Evolutionary conservation across 148 eudicot genomes (phyloP), one percentile per base, ranked within the genome.

Genomic region (Bassia scoparia): DNA sequence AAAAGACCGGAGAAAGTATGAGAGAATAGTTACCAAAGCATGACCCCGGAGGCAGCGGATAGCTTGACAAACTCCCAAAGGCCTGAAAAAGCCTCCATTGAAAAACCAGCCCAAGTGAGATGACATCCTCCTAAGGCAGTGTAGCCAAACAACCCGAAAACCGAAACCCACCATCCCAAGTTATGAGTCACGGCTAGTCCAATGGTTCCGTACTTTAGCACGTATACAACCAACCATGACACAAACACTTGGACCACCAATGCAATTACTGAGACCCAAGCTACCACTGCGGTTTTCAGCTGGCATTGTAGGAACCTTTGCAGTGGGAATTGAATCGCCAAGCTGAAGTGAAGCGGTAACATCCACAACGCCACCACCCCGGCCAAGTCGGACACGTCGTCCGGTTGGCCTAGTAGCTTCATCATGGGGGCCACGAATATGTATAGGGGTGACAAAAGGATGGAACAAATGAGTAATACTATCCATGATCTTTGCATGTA

Each of bases 401-500:
- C 43, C 4, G 87, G 83, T 59, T 84, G 90, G 37, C 90, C 88
- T 15, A 84, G 15, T 2, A 83, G 29, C 63, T 84, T 87, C 20
- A 87, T 72, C 6, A 84, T 14, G 0, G 90, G 87, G 5, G 82
- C 27, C 1, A 87, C 83, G 30, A 71, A 87, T 24, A 83, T 21
- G 72, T 77, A 84, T 0, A 83, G 2, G 7, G 87, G 87, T 17
- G 83, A 56, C 5, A 87, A 17, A 7, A 83, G 71, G 24, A 87
- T 43, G 68, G 80, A 72, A 20, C 84, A 84, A 0, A 69, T 3
- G 61, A 81, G 76, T 10, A 87, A 76, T 7, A 87, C 82, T 1
- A 87, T 84, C 86, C 86, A 84, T 0, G 90, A 84, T 1, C 90
- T 73, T 70, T 87, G 87, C 87, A 87, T 72, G 68, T 87, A 87